Percentiles rank a stretch among this genome's conserved stretches.
These are phyloP conservation scores for Gnomoniopsis smithogilvyi DNA, from an alignment of 2,329 filamentous ascomycete genomes.

Conservation along the genomic window DNA sequence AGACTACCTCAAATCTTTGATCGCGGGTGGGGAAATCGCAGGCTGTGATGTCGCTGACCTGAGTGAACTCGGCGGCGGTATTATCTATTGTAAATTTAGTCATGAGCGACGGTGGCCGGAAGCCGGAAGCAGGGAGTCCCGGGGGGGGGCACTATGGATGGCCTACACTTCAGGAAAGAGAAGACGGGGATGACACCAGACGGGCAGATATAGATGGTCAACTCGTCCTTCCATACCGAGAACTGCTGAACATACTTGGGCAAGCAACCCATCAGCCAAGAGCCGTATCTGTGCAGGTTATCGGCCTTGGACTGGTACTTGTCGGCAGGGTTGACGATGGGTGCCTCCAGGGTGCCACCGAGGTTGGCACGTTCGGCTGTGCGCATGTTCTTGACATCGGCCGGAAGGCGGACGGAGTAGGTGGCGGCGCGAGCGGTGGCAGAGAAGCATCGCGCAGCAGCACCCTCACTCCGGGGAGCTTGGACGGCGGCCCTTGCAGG, in stretches of 20 bases:
- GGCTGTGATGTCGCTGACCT: conserved; percentile 86
- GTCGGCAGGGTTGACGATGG: conserved; percentile 87
- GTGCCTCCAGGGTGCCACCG: conserved; percentile 65
- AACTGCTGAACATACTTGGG: conserved; percentile 99
- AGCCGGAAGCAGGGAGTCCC: background rate
- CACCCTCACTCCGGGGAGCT: conserved; percentile 35
- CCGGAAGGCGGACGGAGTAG: conserved; percentile 53
- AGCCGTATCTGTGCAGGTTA: conserved; percentile 87
- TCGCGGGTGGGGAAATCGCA: conserved; percentile 95
- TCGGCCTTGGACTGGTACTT: conserved; percentile 87
- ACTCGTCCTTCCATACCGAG: conserved; percentile 98
- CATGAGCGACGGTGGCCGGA: background rate
- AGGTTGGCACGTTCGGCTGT: conserved; percentile 57
- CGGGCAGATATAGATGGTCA: conserved; percentile 89
- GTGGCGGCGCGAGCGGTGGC: conserved; percentile 39
- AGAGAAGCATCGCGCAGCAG: conserved; percentile 47
- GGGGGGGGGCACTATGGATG: conserved; percentile 9
- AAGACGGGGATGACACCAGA: conserved; percentile 88
- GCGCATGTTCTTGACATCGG: conserved; percentile 65
- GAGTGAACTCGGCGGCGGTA: conserved; percentile 94
- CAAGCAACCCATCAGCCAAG: conserved; percentile 93
- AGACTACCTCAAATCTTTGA: conserved; percentile 96
- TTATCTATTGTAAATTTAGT: conserved; percentile 58
- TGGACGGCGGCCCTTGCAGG: conserved; percentile 44
- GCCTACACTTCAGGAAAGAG: conserved; percentile 78